Base-by-base conservation (phyloP, 768 basidiomycete species). In the Tephrocybe sp. region DNA sequence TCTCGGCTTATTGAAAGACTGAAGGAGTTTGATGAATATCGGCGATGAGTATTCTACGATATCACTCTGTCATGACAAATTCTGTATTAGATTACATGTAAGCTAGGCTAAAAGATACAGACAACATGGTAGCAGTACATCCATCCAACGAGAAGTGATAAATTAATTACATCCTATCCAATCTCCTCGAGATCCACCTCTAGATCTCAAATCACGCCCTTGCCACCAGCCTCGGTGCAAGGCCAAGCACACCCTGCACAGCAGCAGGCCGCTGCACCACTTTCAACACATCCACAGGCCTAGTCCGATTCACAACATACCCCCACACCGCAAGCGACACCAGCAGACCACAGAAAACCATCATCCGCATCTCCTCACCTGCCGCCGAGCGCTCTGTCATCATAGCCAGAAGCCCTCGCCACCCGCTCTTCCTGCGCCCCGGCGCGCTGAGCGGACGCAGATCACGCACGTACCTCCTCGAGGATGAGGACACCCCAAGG, bases 311-410 rank as follows among this genome's bases (percentile, higher is more conserved):
- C 28, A 49, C 59, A 46, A 55, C 51, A 52, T 79, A 72, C 22
- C 76, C 81, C 75, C 79, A 80, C 24, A 69, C 62, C 2, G 82
- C 79, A 51, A 83, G 65, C 41, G 69, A 61, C 15, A 80, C 68
- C 49, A 84, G 56, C 53, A 78, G 59, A 38, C 69, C 61, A 55
- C 78, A 83, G 57, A 83, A 80, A 39, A 78, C 19, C 30, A 84
- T 72, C 74, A 84, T 71, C 53, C 83, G 72, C 63, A 79, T 74
- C 64, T 89, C 87, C 60, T 88, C 84, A 5, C 87, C 87, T 19
- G 87, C 86, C 1, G 76, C 64, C 16, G 80, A 81, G 51, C 64
- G 71, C 64, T 88, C 87, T 25, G 79, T 57, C 25, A 86, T 47
- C 51, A 87, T 61, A 31, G 70, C 67, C 27, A 71, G 6, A 36